phyloP scores from a whole-genome alignment of 768 basidiomycete genomes.

The Tulasnella calospora region DNA sequence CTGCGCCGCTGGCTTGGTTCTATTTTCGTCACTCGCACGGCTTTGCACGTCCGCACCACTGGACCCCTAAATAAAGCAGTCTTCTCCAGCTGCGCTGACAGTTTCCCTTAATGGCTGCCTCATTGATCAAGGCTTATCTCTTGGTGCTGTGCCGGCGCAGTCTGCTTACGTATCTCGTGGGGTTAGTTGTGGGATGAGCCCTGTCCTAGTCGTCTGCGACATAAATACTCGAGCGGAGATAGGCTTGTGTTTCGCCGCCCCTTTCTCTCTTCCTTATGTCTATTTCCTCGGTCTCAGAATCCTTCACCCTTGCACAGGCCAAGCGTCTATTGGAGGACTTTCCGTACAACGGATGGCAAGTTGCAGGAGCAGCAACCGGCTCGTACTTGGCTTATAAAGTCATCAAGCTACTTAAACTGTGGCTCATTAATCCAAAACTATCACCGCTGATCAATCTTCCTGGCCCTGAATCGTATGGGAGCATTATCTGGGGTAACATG shows the following conservation, averaged over 20 bases:
- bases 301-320: background rate
- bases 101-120: background rate
- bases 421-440: constrained; percentile 7
- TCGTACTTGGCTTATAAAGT: background rate
- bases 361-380: background rate
- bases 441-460: constrained; percentile 49
- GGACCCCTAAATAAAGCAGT: background rate
- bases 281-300: background rate
- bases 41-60: no score
- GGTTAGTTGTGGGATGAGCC: background rate
- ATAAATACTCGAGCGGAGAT: background rate
- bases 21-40: no score
- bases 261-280: background rate
- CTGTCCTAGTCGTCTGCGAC: background rate
- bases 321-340: background rate
- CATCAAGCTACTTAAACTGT: background rate
- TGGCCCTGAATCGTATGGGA: constrained; percentile 39
- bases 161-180: background rate
- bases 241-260: background rate
- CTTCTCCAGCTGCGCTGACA: background rate
- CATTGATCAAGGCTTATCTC: background rate
- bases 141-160: background rate
- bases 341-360: background rate
- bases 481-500: constrained; percentile 48
- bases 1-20: no score